Evolutionary conservation across 139 green algal genomes (phyloP).

Genomic region (Chlorella sp.): DNA sequence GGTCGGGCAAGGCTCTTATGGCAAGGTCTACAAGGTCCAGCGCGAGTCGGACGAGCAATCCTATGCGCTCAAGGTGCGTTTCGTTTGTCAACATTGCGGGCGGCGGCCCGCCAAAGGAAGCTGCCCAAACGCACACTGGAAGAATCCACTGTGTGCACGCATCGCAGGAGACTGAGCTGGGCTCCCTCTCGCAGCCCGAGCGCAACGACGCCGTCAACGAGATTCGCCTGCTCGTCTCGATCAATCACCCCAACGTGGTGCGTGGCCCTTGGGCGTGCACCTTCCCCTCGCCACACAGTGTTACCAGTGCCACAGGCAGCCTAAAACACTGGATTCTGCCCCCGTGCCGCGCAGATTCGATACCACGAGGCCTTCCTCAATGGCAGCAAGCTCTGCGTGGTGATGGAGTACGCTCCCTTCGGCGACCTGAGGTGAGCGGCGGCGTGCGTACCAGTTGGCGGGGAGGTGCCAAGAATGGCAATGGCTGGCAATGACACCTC

Average conservation of each 20-base stretch:
- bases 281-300: too few species aligned
- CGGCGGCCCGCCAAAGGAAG: too few species aligned
- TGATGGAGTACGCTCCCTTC: slow-evolving; percentile 75
- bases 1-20: slow-evolving; percentile 70
- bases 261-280: too few species aligned
- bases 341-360: slow-evolving; percentile 40
- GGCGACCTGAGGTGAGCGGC: slow-evolving; percentile 63
- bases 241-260: slow-evolving; percentile 54
- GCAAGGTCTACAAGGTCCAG: slow-evolving; percentile 63
- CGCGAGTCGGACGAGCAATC: slow-evolving; percentile 51
- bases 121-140: too few species aligned
- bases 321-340: too few species aligned
- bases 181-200: slow-evolving; percentile 54
- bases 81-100: too few species aligned
- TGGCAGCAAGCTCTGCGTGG: slow-evolving; percentile 66
- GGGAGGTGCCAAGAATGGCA: too few species aligned
- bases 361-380: slow-evolving; percentile 78
- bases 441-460: too few species aligned
- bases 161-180: slow-evolving; percentile 62
- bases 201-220: slow-evolving; percentile 68
- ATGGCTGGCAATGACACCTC: too few species aligned
- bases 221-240: slow-evolving; percentile 64
- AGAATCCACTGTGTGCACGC: too few species aligned
- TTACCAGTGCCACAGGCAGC: too few species aligned
- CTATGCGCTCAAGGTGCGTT: slow-evolving; percentile 60